These are phyloP conservation scores for Penicillium cinerascens DNA, from an alignment of 495 filamentous ascomycete genomes.

Conservation along the genomic window DNA sequence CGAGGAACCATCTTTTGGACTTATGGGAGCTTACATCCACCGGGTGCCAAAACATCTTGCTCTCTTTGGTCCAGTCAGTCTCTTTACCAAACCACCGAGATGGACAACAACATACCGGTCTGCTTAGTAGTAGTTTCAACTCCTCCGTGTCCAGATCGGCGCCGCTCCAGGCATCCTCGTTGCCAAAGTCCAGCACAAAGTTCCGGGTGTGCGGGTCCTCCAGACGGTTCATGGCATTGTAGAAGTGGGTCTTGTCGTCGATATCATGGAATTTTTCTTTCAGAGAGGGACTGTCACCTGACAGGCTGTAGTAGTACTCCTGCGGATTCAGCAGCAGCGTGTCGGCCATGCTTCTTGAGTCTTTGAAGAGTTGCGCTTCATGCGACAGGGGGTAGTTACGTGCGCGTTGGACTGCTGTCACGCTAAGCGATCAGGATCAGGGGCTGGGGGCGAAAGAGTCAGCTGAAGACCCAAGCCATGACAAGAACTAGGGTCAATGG, in stretches of 20 bases:
- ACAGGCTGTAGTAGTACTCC: slow-evolving; percentile 39
- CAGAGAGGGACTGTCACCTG: slow-evolving; percentile 8
- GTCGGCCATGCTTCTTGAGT: too few relatives aligned
- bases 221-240: slow-evolving; percentile 32
- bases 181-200: slow-evolving; percentile 72
- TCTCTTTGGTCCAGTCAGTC: slow-evolving; percentile 25
- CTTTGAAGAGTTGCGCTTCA: too few relatives aligned
- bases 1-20: slow-evolving; percentile 1
- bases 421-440: too few relatives aligned
- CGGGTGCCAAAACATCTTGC: slow-evolving; percentile 46
- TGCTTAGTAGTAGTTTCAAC: slow-evolving; percentile 33
- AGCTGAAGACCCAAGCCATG: too few relatives aligned
- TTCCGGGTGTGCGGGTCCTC: slow-evolving; percentile 46
- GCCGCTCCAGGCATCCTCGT: slow-evolving; percentile 59
- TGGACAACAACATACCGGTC: slow-evolving; percentile 22
- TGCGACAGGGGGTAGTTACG: too few relatives aligned
- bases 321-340: slow-evolving; percentile 23
- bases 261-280: slow-evolving; percentile 50
- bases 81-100: background rate
- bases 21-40: slow-evolving; percentile 60
- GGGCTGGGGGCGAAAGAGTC: too few relatives aligned
- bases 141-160: slow-evolving; percentile 49
- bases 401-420: too few relatives aligned
- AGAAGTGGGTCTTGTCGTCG: slow-evolving; percentile 48
- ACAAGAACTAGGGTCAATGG: too few relatives aligned